Base-by-base conservation (phyloP, 1,284 basidiomycete genomes). In the Melampsora americana region DNA sequence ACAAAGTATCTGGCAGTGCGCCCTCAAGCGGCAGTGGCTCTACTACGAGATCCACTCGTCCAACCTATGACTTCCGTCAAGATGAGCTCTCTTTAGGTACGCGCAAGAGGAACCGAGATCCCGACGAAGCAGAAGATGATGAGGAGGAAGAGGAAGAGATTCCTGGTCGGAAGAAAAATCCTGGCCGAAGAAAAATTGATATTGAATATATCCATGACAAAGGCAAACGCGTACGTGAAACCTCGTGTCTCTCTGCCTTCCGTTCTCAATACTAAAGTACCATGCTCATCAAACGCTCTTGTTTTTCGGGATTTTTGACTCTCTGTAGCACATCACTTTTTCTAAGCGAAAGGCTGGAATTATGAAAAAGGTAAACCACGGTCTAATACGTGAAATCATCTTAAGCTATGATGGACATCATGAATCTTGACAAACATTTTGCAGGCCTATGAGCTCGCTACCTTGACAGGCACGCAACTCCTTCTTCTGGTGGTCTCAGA, bases 171-270 rank as follows among this genome's bases (percentile, higher is more conserved):
- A 76, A 86, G 73, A 82, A 82, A 62, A 84, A 85, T 77, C 83
- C 85, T 2, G 92, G 93, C 74, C 87, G 95, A 80, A 87, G 95
- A 81, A 98, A 98, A 89, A 98, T 99, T 86, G 92, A 95, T 88
- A 99, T 99, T 85, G 95, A 98, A 86, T 99, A 96, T 86, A 99
- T 99, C 85, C 90, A 94, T 85, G 95, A 99, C 87, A 97, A 97
- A 88, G 93, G 92, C 83, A 89, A 95, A 85, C 89, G 95, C 50
- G 73, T 76, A 6, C 44, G 73, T 69, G 9, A 20, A 60, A 39
- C 35, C n/a, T 64, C 14, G 7, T 26, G 14, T 14, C 61, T 28
- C n/a, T 2, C 23, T 64, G 2, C 30, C 35, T 5, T 59, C 56
- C 11, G 9, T 30, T 59, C 23, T 59, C 56, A 18, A 44, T 16